Percentiles rank a stretch among this genome's conserved stretches.
These are phyloP conservation scores for Trichothecium sympodiale DNA, from an alignment of 2,329 filamentous ascomycete genomes.

Conservation along the genomic window DNA sequence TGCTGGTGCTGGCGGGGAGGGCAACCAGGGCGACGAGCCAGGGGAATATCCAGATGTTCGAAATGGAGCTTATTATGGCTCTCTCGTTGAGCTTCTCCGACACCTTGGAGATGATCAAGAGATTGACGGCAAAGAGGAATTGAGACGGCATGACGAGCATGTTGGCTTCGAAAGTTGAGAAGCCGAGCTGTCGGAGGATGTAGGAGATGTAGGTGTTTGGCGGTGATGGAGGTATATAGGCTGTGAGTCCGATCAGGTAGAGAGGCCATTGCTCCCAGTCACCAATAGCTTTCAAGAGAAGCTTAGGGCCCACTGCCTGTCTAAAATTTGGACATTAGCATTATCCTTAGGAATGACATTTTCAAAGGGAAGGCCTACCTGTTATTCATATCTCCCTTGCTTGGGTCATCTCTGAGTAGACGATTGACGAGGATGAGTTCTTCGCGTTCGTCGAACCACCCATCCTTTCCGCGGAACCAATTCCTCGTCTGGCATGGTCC, in stretches of 20 bases:
- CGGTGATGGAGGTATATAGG: slow-evolving; percentile 29
- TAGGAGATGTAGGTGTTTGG: slow-evolving; percentile 33
- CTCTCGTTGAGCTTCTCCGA: slow-evolving; percentile 32
- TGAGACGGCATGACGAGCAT: slow-evolving; percentile 33
- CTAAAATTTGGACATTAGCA: too few species aligned
- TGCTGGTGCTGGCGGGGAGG: slow-evolving; percentile 14
- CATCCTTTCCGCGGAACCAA: slow-evolving; percentile 45
- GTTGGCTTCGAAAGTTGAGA: slow-evolving; percentile 33
- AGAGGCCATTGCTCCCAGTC: slow-evolving; percentile 53
- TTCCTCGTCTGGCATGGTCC: slow-evolving; percentile 38
- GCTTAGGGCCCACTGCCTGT: slow-evolving; percentile 1
- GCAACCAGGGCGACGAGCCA: slow-evolving; percentile 32
- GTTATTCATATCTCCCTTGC: slow-evolving; percentile 52
- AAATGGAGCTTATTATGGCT: slow-evolving; percentile 30
- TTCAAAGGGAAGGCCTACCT: slow-evolving; percentile 28
- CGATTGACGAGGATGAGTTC: slow-evolving; percentile 53
- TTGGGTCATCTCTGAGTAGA: slow-evolving; percentile 47
- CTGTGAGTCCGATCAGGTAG: slow-evolving; percentile 40
- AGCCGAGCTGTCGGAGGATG: slow-evolving; percentile 30
- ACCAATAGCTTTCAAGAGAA: slow-evolving; percentile 37
- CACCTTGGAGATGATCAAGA: slow-evolving; percentile 34
- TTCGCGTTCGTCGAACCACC: slow-evolving; percentile 51
- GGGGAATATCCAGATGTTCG: slow-evolving; percentile 39
- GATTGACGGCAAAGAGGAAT: slow-evolving; percentile 31
- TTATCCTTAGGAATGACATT: too few species aligned